phyloP scores from a whole-genome alignment of 2,329 filamentous ascomycete species.

The Aspergillus sp. region DNA sequence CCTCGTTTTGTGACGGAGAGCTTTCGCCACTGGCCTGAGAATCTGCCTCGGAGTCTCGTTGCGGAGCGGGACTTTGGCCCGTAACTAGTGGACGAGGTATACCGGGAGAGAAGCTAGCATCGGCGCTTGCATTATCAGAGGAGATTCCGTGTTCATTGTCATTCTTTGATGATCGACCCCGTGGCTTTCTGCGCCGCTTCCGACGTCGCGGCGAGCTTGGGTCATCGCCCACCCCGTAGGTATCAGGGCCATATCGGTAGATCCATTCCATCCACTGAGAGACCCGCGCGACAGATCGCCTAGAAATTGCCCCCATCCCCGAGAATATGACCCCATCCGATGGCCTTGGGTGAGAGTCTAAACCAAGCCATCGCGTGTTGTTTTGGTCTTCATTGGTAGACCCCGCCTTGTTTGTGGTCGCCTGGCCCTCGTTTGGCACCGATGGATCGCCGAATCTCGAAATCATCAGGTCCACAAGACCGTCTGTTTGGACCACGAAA shows the following conservation, averaged over 20 bases:
- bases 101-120: slow-evolving; percentile 34
- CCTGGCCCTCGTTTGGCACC: slow-evolving; percentile 23
- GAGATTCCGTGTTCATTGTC: slow-evolving; percentile 2
- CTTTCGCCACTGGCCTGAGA: slow-evolving; percentile 16
- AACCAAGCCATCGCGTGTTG: slow-evolving; percentile 65
- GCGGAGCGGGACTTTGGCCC: slow-evolving; percentile 5
- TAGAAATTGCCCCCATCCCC: slow-evolving; percentile 71
- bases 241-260: slow-evolving; percentile 77
- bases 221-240: slow-evolving; percentile 82
- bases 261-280: slow-evolving; percentile 87
- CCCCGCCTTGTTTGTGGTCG: slow-evolving; percentile 13
- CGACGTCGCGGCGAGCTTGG: slow-evolving; percentile 64
- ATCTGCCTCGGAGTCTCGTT: slow-evolving; percentile 2
- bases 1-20: slow-evolving; percentile 18
- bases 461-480: slow-evolving; percentile 83
- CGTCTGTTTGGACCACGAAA: slow-evolving; percentile 75
- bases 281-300: slow-evolving; percentile 68
- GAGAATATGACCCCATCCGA: slow-evolving; percentile 86
- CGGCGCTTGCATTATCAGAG: slow-evolving; percentile 17
- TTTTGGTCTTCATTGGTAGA: slow-evolving; percentile 32
- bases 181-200: slow-evolving; percentile 34
- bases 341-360: slow-evolving; percentile 63
- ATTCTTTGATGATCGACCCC: slow-evolving; percentile 19
- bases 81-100: slow-evolving; percentile 47
- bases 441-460: slow-evolving; percentile 73